Base-by-base conservation (phyloP, 106 monocot species). In the Amphibolis antarctica region DNA sequence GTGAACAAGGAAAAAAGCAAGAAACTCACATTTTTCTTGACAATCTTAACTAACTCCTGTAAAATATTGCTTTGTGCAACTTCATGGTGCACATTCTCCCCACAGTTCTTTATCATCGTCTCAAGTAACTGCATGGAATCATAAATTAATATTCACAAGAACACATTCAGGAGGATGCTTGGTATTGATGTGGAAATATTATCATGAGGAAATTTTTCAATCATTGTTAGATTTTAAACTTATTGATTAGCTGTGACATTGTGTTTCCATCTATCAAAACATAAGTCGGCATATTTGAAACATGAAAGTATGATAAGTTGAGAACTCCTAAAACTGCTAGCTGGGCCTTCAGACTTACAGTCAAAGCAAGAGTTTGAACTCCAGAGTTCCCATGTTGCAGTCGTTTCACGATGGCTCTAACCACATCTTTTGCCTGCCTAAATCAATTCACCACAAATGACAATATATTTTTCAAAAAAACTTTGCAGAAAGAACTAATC, bases 21-120 rank as follows among this genome's bases (percentile, higher is more conserved):
- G 3, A 28, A n/a, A 65, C 77, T 71, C 25, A 83, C 88, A 74
- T 84, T 84, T 79, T 92, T 79, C 69, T 64, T 84, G 22, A 87
- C 81, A 67, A 92, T 84, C 66, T 84, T 87, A 47, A 80, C 56
- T 84, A 92, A 83, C 27, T 92, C 81, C 44, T 80, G 74, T 52
- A 87, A 65, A 60, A 92, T 84, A 64, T 81, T 75, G 19, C 79
- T 64, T 42, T 92, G 86, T 47, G 64, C 69, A 45, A 92, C 77
- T 76, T 84, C 81, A 44, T 69, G 79, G 75, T 92, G 86, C 46
- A 92, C 79, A 75, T 68, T 65, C 60, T 86, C 84, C 25, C 84
- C 84, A 63, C 92, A 92, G 55, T 87, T 92, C 70, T 92, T 87
- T 62, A 87, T 73, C 80, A 92, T 77, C n/a, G 81, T 78, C 46